A percentile compares a stretch with the other conserved stretches of the same genome.
phyloP scores from a whole-genome alignment of 2,329 filamentous ascomycete genomes.

The Periconia sp. region DNA sequence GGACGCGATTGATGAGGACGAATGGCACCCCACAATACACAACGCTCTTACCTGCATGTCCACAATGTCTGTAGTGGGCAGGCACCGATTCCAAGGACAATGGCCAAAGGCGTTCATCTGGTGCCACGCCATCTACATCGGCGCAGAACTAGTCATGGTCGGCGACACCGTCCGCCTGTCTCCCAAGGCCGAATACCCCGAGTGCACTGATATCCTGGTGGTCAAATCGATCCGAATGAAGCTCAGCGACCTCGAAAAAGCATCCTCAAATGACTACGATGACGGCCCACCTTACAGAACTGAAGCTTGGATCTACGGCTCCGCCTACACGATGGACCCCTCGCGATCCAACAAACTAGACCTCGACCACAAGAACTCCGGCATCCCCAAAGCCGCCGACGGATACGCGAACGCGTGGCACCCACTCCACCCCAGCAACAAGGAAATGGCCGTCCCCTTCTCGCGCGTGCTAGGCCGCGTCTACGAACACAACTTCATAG shows the following conservation, averaged over 20 bases:
- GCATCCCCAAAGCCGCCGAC: slow-evolving; percentile 20
- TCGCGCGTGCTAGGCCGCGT: slow-evolving; percentile 57
- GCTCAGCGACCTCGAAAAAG: slow-evolving; percentile 51
- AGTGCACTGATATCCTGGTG: slow-evolving; percentile 55
- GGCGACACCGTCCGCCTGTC: slow-evolving; percentile 58
- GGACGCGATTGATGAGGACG: slow-evolving; percentile 38
- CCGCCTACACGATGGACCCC: slow-evolving; percentile 48
- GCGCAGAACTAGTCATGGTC: slow-evolving; percentile 56
- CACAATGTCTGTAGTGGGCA: slow-evolving; percentile 56
- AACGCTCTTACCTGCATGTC: slow-evolving; percentile 57
- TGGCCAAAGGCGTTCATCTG: slow-evolving; percentile 59
- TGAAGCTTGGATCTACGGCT: slow-evolving; percentile 53
- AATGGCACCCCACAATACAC: slow-evolving; percentile 57
- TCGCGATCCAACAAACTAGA: slow-evolving; percentile 32
- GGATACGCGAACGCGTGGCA: slow-evolving; percentile 56
- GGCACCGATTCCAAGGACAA: slow-evolving; percentile 53
- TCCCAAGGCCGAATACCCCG: slow-evolving; percentile 20
- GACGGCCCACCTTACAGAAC: slow-evolving; percentile 51
- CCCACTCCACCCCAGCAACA: slow-evolving; percentile 46
- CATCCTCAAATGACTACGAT: slow-evolving; percentile 49
- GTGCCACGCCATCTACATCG: slow-evolving; percentile 58
- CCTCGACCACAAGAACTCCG: slow-evolving; percentile 11
- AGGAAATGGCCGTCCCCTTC: slow-evolving; percentile 51
- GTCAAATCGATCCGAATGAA: slow-evolving; percentile 57
- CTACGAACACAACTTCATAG: slow-evolving; percentile 54